Conservation (phyloP, 768 basidiomycete species). For the Chalciporus pseudorubinellus region DNA sequence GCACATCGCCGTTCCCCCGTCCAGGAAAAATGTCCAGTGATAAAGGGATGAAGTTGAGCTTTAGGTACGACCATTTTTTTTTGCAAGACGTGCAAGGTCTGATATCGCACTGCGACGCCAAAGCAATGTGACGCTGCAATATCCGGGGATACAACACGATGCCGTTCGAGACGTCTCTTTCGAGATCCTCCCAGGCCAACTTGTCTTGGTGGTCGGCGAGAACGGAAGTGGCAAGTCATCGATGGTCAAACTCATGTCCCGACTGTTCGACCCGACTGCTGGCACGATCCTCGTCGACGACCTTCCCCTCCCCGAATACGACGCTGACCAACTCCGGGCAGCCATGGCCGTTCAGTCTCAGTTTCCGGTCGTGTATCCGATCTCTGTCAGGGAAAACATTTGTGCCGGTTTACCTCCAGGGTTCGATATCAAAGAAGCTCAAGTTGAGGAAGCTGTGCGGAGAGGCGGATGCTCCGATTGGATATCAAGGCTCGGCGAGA, state of each 20-base stretch:
- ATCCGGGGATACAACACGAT: constrained; percentile 17
- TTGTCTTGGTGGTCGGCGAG: constrained; percentile 31
- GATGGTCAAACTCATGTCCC: constrained; percentile 47
- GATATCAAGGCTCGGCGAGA: constrained; percentile 36
- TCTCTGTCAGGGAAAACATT: constrained; percentile 46
- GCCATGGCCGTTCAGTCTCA: constrained; percentile 50
- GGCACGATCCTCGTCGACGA: constrained; percentile 48
- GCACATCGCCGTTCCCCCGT: constrained; percentile 21
- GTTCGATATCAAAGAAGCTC: constrained; percentile 12
- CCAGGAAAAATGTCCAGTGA: background rate
- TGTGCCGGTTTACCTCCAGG: constrained; percentile 26
- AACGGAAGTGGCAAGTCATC: constrained; percentile 32
- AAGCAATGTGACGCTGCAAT: constrained; percentile 24
- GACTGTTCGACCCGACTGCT: constrained; percentile 45
- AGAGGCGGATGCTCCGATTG: constrained; percentile 27
- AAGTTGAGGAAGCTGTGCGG: constrained; percentile 32
- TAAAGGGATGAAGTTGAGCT: constrained; percentile 27
- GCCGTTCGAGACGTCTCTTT: constrained; percentile 28
- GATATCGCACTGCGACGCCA: background rate
- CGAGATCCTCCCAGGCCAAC: constrained; percentile 28
- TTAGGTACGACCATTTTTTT: constrained; percentile 13
- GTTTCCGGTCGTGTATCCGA: constrained; percentile 47
- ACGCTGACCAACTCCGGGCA: constrained; percentile 38
- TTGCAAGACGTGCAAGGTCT: background rate
- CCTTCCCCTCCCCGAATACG: constrained; percentile 36